A percentile compares a stretch with the other conserved stretches of the same genome.
Conservation (phyloP, 768 basidiomycete genomes). For the Boletus patriciae region DNA sequence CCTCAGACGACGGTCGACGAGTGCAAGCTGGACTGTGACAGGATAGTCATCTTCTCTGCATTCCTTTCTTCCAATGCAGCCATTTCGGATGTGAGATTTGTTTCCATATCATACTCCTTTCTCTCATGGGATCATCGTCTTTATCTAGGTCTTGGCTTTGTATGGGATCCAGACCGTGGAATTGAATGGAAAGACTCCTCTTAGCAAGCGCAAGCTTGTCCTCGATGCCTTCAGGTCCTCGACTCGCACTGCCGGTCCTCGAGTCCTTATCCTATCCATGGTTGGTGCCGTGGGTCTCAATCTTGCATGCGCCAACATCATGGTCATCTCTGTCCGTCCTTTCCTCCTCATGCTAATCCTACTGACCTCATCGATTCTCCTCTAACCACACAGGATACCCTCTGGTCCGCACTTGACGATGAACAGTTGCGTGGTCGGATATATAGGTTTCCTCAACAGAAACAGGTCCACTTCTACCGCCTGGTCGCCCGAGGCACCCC, state of each 20-base stretch:
- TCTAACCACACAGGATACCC: background rate
- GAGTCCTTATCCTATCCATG: constrained; percentile 15
- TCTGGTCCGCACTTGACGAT: constrained; percentile 14
- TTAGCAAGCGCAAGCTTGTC: background rate
- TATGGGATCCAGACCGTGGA: background rate
- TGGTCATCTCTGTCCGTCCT: constrained; percentile 8
- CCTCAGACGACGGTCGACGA: no score
- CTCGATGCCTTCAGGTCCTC: constrained; percentile 6
- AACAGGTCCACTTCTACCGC: constrained; percentile 22
- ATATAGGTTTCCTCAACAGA: constrained; percentile 14
- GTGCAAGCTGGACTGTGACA: background rate
- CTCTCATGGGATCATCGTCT: no score
- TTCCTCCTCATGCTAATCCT: no score
- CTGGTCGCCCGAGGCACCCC: constrained; percentile 9
- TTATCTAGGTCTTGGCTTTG: background rate
- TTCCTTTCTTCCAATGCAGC: background rate
- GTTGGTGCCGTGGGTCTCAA: constrained; percentile 17
- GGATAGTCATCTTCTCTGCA: background rate
- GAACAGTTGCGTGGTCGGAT: constrained; percentile 19
- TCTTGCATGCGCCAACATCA: background rate
- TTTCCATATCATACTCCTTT: no score
- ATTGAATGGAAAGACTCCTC: background rate
- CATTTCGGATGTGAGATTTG: background rate
- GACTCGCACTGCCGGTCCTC: background rate
- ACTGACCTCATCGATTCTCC: no score